These are phyloP conservation scores for Podaxis sp. DNA, from an alignment of 768 basidiomycete species.

Conservation along the genomic window DNA sequence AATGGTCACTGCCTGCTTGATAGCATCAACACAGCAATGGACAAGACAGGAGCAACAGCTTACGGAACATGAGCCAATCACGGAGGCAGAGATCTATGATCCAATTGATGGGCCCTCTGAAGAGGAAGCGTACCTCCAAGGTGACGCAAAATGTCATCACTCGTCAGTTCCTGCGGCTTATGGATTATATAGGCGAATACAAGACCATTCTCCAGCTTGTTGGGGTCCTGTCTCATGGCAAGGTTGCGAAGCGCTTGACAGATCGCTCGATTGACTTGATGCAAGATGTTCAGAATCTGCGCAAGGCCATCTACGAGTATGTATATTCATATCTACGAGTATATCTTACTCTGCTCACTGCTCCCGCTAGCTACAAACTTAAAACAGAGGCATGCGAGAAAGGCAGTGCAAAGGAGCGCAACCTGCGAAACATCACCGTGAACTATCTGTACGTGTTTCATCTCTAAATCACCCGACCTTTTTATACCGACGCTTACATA, in stretches of 20 bases:
- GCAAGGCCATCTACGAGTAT: constrained; percentile 94
- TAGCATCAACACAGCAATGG: constrained; percentile 74
- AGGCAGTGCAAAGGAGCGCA: constrained; percentile 74
- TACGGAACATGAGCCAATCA: constrained; percentile 39
- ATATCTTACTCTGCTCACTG: constrained; percentile 3
- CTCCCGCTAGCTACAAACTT: constrained; percentile 73
- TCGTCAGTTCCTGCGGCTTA: background rate
- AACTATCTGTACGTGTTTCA: constrained; percentile 74
- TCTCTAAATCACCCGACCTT: background rate
- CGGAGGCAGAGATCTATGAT: constrained; percentile 51
- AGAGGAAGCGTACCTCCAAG: constrained; percentile 86
- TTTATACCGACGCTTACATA: background rate
- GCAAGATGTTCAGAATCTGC: constrained; percentile 96
- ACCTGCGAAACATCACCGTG: constrained; percentile 71
- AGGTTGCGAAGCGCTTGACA: constrained; percentile 86
- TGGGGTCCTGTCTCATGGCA: constrained; percentile 88
- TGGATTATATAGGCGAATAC: constrained; percentile 75
- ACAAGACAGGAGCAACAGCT: constrained; percentile 31
- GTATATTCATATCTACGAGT: constrained; percentile 25
- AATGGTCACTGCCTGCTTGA: constrained; percentile 88
- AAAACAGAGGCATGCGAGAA: constrained; percentile 83
- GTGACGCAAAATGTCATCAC: constrained; percentile 34
- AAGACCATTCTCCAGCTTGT: constrained; percentile 95
- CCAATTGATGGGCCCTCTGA: constrained; percentile 82
- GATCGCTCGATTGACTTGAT: constrained; percentile 89